phyloP scores from a whole-genome alignment of 2,329 filamentous ascomycete species.

The Pseudogymnoascus sp. region DNA sequence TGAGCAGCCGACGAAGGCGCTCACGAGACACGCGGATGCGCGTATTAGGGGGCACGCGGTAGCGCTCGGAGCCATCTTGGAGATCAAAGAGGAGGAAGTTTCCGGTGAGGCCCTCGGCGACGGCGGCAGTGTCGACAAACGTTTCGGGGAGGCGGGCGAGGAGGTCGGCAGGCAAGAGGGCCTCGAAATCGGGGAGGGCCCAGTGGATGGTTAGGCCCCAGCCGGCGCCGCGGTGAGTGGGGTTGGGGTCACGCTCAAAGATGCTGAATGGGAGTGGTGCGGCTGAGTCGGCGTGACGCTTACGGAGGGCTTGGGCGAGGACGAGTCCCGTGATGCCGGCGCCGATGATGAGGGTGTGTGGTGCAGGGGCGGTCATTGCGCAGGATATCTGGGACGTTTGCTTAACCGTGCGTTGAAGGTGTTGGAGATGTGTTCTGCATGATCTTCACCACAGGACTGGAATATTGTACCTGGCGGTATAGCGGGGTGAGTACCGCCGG shows the following conservation, averaged over 20 bases:
- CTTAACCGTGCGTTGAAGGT: background rate
- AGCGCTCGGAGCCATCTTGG: slow-evolving; percentile 40
- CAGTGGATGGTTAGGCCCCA: slow-evolving; percentile 61
- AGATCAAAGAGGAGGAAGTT: slow-evolving; percentile 51
- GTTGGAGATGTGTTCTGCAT: slow-evolving; percentile 3
- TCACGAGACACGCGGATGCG: slow-evolving; percentile 43
- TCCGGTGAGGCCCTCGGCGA: slow-evolving; percentile 39
- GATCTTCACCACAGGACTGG: background rate
- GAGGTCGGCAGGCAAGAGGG: slow-evolving; percentile 43
- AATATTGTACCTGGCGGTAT: background rate
- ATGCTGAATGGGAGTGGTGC: slow-evolving; percentile 43
- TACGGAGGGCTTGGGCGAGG: slow-evolving; percentile 26
- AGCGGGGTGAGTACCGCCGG: background rate
- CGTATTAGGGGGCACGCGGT: slow-evolving; percentile 37
- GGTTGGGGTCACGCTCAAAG: slow-evolving; percentile 47
- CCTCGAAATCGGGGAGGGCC: slow-evolving; percentile 46
- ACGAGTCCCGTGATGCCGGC: slow-evolving; percentile 30
- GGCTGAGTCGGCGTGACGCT: slow-evolving; percentile 17
- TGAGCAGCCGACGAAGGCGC: slow-evolving; percentile 39
- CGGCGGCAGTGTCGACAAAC: slow-evolving; percentile 47
- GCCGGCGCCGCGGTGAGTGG: slow-evolving; percentile 42
- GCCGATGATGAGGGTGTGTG: slow-evolving; percentile 28
- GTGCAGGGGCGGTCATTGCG: background rate
- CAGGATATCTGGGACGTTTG: background rate
- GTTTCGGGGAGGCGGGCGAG: slow-evolving; percentile 40